Conservation (phyloP, 352 stramenopile genomes). For the Globisporangium rhizosaccharum region DNA sequence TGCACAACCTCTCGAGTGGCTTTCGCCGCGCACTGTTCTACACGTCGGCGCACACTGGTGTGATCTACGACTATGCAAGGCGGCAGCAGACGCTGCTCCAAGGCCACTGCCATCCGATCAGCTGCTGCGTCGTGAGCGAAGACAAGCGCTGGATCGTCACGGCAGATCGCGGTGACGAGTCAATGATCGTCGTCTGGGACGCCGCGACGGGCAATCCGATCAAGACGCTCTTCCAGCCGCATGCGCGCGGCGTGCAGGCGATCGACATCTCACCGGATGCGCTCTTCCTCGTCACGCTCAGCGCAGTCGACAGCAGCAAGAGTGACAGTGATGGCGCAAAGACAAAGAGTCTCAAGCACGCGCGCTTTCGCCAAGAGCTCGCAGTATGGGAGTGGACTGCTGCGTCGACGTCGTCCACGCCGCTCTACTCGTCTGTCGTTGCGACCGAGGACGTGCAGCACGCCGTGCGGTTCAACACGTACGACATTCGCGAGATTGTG, state of each 20-base stretch:
- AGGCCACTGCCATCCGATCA: slow-evolving; percentile 90
- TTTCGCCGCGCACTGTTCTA: slow-evolving; percentile 84
- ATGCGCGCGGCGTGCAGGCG: slow-evolving; percentile 68
- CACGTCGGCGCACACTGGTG: slow-evolving; percentile 85
- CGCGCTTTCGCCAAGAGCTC: slow-evolving; percentile 67
- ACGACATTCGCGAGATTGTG: slow-evolving; percentile 86
- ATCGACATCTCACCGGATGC: slow-evolving; percentile 89
- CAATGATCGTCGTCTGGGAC: slow-evolving; percentile 93
- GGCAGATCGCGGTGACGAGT: slow-evolving; percentile 79
- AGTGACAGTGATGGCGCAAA: not conserved
- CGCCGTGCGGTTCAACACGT: slow-evolving; percentile 87
- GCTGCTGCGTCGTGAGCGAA: slow-evolving; percentile 81
- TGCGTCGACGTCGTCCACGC: slow-evolving; percentile 15
- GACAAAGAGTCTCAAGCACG: slow-evolving; percentile 13
- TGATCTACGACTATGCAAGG: slow-evolving; percentile 91
- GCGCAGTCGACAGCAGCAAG: slow-evolving; percentile 23
- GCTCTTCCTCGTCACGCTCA: slow-evolving; percentile 86
- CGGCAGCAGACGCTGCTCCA: slow-evolving; percentile 87
- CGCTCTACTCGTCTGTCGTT: slow-evolving; percentile 60
- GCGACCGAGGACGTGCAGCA: slow-evolving; percentile 72
- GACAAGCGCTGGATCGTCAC: slow-evolving; percentile 93
- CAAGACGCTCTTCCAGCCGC: slow-evolving; percentile 88
- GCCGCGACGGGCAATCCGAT: slow-evolving; percentile 74
- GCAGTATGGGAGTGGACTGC: slow-evolving; percentile 88
- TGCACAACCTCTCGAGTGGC: slow-evolving; percentile 83